phyloP scores from a whole-genome alignment of 805 yeast genomes.

The Jamesozyma rosinii region DNA sequence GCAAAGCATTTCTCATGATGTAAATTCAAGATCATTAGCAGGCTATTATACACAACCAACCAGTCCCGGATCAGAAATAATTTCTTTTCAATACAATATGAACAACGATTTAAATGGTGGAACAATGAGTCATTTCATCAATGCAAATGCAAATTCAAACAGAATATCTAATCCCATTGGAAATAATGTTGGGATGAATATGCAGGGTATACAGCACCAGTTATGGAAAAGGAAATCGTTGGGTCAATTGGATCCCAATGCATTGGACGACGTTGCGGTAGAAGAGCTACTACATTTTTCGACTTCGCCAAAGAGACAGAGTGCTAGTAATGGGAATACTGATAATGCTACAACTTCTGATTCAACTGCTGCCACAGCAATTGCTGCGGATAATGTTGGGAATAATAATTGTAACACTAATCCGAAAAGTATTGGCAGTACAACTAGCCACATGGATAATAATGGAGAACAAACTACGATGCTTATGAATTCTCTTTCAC shows the following conservation, averaged over 20 bases:
- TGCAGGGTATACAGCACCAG: no score
- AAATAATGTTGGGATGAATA: slow-evolving; percentile 1
- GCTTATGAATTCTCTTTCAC: slow-evolving; percentile 9
- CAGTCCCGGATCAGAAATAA: slow-evolving; percentile 17
- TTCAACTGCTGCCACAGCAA: neutral
- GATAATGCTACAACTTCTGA: neutral
- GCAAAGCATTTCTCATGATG: slow-evolving; percentile 22
- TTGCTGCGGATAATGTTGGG: neutral
- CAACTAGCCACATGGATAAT: slow-evolving; percentile 1
- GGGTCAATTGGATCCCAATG: slow-evolving; percentile 21
- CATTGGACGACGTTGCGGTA: slow-evolving; percentile 24
- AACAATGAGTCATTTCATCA: neutral
- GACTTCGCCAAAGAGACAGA: slow-evolving; percentile 13
- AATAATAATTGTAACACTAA: neutral
- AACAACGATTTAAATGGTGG: neutral
- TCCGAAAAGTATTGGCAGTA: neutral
- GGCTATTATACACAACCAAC: slow-evolving; percentile 29
- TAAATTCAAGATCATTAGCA: slow-evolving; percentile 20
- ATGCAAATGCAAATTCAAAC: slow-evolving; percentile 3
- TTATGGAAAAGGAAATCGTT: slow-evolving; percentile 22
- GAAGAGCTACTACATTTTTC: slow-evolving; percentile 26
- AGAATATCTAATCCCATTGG: neutral
- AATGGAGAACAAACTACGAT: neutral
- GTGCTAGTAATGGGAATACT: slow-evolving; percentile 1
- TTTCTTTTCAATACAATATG: slow-evolving; percentile 1